Evolutionary conservation across 1,139 yeast genomes (phyloP).

Genomic region (Candida tropicalis): DNA sequence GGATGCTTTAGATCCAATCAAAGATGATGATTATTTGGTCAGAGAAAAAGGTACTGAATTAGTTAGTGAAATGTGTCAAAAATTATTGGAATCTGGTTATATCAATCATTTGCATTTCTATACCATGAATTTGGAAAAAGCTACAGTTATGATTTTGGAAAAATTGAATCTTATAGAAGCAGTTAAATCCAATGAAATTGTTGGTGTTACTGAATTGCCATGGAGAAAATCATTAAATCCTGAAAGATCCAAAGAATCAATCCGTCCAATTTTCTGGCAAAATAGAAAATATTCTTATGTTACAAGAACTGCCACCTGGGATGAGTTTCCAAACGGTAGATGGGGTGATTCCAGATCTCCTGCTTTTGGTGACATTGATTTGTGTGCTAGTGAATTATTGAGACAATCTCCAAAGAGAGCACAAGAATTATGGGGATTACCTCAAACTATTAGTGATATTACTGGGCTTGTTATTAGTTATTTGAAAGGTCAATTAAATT

Average conservation of each 20-base stretch:
- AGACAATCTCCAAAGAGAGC: conserved; percentile 84
- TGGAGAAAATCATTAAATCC: conserved; percentile 93
- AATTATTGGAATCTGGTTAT: conserved; percentile 68
- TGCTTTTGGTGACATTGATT: conserved; percentile 85
- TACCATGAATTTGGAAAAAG: conserved; percentile 93
- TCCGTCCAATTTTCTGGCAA: conserved; percentile 96
- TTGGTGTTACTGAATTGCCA: conserved; percentile 56
- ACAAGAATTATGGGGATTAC: conserved; percentile 85
- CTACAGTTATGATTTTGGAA: conserved; percentile 88
- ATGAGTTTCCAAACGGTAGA: conserved; percentile 93
- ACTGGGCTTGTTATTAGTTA: conserved; percentile 64
- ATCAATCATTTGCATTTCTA: conserved; percentile 91
- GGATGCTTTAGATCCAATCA: conserved; percentile 74
- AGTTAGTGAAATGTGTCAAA: conserved; percentile 80
- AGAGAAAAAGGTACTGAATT: conserved; percentile 85
- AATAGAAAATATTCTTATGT: conserved; percentile 90
- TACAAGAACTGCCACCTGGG: conserved; percentile 91
- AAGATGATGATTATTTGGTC: conserved; percentile 87
- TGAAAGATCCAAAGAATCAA: conserved; percentile 76
- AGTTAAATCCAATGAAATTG: conserved; percentile 42
- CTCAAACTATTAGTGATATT: conserved; percentile 60
- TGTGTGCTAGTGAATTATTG: conserved; percentile 74
- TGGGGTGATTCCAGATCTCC: conserved; percentile 96
- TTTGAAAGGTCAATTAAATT: conserved; percentile 66
- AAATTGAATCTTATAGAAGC: conserved; percentile 59